These are phyloP conservation scores for Penicilliopsis zonata DNA, from an alignment of 495 filamentous ascomycete species.

Conservation along the genomic window DNA sequence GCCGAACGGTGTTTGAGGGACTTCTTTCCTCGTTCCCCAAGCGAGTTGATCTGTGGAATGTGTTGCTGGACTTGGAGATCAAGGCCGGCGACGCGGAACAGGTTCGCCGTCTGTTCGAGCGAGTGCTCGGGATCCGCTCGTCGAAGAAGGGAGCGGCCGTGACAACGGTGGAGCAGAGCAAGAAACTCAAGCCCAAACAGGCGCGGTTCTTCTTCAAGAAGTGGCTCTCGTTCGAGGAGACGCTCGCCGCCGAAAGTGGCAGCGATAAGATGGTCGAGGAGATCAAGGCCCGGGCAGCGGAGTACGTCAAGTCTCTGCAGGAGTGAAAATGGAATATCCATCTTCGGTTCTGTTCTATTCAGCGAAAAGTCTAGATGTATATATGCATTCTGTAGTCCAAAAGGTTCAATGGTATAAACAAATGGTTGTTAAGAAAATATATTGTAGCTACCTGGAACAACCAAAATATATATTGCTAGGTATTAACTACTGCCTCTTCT, in stretches of 20 bases:
- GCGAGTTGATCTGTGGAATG: conserved; percentile 84
- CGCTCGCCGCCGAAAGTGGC: conserved; percentile 37
- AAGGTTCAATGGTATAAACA: too few species aligned
- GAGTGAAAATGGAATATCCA: conserved; percentile 26
- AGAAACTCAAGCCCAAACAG: conserved; percentile 53
- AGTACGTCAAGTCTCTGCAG: conserved; percentile 49
- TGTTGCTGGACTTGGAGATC: conserved; percentile 78
- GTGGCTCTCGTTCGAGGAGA: conserved; percentile 73
- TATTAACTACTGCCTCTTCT: conserved; percentile 33
- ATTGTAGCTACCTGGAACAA: not conserved
- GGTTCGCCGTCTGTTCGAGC: conserved; percentile 66
- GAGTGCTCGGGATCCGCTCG: conserved; percentile 44
- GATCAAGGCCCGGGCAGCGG: conserved; percentile 62
- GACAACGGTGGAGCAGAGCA: conserved; percentile 15
- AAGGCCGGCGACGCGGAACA: conserved; percentile 48
- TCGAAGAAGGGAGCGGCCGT: conserved; percentile 43
- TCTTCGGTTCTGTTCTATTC: too few species aligned
- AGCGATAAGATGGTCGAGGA: conserved; percentile 58
- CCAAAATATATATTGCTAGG: not conserved
- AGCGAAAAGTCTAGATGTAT: too few species aligned
- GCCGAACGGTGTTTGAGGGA: conserved; percentile 87
- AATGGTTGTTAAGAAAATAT: too few species aligned
- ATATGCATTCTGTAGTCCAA: not conserved
- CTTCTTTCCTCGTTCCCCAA: conserved; percentile 76
- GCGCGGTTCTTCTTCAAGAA: conserved; percentile 74